Percentiles rank a stretch among this genome's conserved stretches.
These are phyloP conservation scores for Pythium myriotylum DNA, from an alignment of 352 stramenopile genomes.

Conservation along the genomic window DNA sequence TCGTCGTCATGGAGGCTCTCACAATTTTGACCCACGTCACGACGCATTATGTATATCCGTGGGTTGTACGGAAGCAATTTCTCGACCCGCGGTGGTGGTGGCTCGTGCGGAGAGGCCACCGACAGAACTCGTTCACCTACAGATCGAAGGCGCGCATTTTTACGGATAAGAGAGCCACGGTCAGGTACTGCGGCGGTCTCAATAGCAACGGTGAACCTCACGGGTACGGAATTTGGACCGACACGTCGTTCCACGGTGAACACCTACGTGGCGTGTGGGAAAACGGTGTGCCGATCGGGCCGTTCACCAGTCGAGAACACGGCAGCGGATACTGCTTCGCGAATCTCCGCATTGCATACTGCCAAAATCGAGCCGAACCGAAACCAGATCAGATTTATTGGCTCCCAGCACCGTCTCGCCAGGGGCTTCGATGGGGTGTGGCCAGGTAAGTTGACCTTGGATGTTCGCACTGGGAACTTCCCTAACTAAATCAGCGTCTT, in stretches of 20 bases:
- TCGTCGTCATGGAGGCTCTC: conserved; percentile 42
- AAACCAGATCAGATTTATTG: conserved; percentile 42
- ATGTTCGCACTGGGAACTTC: no score
- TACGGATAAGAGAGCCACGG: conserved; percentile 29
- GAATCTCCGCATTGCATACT: conserved; percentile 52
- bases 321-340: conserved; percentile 56
- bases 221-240: conserved; percentile 56
- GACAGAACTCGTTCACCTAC: conserved; percentile 30
- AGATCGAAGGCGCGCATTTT: conserved; percentile 28
- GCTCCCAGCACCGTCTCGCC: conserved; percentile 45
- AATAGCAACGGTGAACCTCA: conserved; percentile 46
- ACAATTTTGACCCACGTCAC: conserved; percentile 43
- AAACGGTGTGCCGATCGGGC: conserved; percentile 55
- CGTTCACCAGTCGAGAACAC: conserved; percentile 59
- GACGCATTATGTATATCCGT: conserved; percentile 53
- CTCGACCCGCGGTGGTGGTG: conserved; percentile 38
- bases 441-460: conserved; percentile 16
- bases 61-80: conserved; percentile 32
- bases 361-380: conserved; percentile 40
- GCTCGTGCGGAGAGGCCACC: conserved; percentile 17
- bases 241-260: conserved; percentile 63
- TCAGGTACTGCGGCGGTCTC: conserved; percentile 51
- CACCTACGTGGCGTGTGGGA: conserved; percentile 51
- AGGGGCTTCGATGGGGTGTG: conserved; percentile 65
- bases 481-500: no score